Evolutionary conservation across 2,329 filamentous ascomycete species (phyloP), one percentile per base, ranked within the genome.

Genomic region (Hyphodiscus sp.): DNA sequence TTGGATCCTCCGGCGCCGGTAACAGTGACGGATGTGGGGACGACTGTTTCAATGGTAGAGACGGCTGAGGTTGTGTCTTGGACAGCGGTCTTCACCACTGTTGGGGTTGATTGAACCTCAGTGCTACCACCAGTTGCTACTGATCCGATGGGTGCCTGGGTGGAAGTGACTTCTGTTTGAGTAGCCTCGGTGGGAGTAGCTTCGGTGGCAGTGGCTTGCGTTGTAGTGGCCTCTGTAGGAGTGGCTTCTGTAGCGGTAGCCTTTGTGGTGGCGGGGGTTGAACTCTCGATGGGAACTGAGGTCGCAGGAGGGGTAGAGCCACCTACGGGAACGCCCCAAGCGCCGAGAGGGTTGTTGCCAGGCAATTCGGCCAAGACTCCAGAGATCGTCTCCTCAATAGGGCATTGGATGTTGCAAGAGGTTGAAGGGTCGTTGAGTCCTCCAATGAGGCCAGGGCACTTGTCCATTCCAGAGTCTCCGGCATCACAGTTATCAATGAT

Each of bases 401-500:
- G 71, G 26, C 76, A 73, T 33, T 65, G 52, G 47, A 81, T 78
- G 55, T 71, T 76, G 73, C 82, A 85, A 53, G 74, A 68, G 23
- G 67, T 70, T 43, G 65, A 67, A 54, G 68, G 59, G 45, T 73
- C 68, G 68, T 80, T 82, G 45, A 79, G 60, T 43, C 78, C 78
- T 50, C 76, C 74, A 52, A 73, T 73, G 54, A 86, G 75, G 44
- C 76, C 74, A 5, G 77, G 75, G 72, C 85, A 89, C 58, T 77
- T 73, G 58, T 85, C 78, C 73, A 89, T 83, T 48, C 80, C 81
- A 7, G 65, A 59, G 53, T 77, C 77, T 47, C 81, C 78, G 45
- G 78, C 79, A 62, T 83, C 73, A 78, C 91, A 96, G 20, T 77
- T 81, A 49, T 91, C 71, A 60, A 94, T 76, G 26, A 89, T 89